Evolutionary conservation across 768 basidiomycete species (phyloP), one percentile per base, ranked within the genome.

Genomic region (Suillus subluteus): DNA sequence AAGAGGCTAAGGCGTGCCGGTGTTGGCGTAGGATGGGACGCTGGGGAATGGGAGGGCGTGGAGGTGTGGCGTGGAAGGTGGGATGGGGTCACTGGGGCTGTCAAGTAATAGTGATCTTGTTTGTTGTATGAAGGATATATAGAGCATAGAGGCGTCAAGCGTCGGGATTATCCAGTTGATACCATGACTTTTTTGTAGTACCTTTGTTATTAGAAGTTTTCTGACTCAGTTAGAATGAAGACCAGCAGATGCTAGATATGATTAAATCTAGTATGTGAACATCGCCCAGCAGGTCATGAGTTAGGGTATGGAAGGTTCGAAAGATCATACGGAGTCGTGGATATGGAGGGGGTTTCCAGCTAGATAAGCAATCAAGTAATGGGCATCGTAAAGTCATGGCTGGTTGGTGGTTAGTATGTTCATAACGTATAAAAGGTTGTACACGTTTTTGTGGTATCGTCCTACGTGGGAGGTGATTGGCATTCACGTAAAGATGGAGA

Each of bases 1-100:
- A 84, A 79, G 44, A 90, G 88, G 73, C 71, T 96, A 16, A 76
- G 75, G 43, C 90, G 87, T 71, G 86, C 86, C 5, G 78, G 94
- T 68, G 81, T 80, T 15, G 85, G 86, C 3, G 74, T 86, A 48
- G 76, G 79, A 4, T 95, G 92, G 92, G 78, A 79, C 15, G 82
- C 78, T 71, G 82, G 83, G 7, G 93, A 94, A 62, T 95, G 93
- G 91, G 91, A 90, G 30, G 92, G 84, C 5, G 82, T 95, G 32
- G 92, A 96, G 78, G 82, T 96, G 54, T 95, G 91, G 91, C 89
- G 18, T 30, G 72, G 74, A 43, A 43, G 26, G 30, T 61, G 59
- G 59, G 59, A 61, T 43, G 59, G 59, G 11, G 41, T 61, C 41
- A 61, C 59, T 13, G 30, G 59, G 40, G 41, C 26, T 21, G 11